phyloP scores from a whole-genome alignment of 257 asterid genomes.

The Nicotiana obtusifolia region DNA sequence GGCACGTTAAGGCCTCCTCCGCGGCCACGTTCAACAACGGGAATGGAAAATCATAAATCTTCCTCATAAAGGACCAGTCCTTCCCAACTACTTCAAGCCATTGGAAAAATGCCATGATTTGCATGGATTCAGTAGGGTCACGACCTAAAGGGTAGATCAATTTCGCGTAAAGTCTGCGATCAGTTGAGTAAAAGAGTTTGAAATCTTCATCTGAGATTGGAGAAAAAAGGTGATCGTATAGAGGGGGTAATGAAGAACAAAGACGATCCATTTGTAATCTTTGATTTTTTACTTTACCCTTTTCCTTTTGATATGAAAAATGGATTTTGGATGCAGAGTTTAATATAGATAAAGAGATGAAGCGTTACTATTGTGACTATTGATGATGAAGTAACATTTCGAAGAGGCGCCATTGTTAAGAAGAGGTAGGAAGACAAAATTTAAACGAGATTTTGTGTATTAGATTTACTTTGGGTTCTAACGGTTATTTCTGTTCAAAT shows the following conservation, averaged over 20 bases:
- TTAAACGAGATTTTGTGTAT: not conserved
- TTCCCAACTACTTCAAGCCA: conserved; percentile 43
- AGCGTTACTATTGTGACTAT: not conserved
- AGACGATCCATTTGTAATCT: not conserved
- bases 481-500: not conserved
- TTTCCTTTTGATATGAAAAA: not conserved
- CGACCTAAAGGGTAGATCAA: conserved; percentile 34
- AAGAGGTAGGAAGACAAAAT: not conserved
- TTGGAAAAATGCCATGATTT: conserved; percentile 45
- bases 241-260: not conserved
- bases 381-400: not conserved
- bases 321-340: not conserved
- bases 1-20: conserved; percentile 40
- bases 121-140: conserved; percentile 44
- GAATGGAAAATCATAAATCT: conserved; percentile 27
- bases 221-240: conserved; percentile 25
- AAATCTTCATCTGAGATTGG: conserved; percentile 41
- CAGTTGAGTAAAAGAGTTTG: conserved; percentile 43
- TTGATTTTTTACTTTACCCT: not conserved
- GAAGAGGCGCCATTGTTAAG: not conserved
- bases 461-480: not conserved
- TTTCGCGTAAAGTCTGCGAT: conserved; percentile 34
- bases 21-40: conserved; percentile 22
- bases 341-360: not conserved
- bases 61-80: conserved; percentile 18